Base-by-base conservation (phyloP, 192 early-diverging fungal species). In the Coemansia sp. region DNA sequence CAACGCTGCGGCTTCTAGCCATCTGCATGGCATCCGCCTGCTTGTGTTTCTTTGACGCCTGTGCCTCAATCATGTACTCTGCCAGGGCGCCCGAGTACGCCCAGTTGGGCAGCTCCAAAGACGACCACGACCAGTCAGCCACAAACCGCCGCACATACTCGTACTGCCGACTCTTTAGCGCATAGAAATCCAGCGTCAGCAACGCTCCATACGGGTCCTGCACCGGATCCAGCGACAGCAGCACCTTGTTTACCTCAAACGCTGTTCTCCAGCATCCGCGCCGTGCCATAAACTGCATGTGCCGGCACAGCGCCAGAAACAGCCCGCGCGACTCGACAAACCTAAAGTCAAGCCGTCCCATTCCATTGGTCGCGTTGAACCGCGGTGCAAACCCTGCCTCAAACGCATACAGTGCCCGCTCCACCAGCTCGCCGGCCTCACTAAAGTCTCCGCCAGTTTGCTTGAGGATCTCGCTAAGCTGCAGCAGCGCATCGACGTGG, bases 221-320 rank as follows among this genome's bases (percentile, higher is more conserved):
- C 24, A 64, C 66, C 3, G 90, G 88, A 57, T 92, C 90, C 46
- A 95, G 70, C 55, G 67, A 64, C 51, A 81, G 58, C 29, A 90
- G 71, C 9, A 89, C 68, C 71, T 90, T 97, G 43, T 88, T 83
- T 42, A 93, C 86, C 70, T 95, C 94, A 55, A 93, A 86, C 17
- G 88, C 84, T 18, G 94, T 97, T 30, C 90, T 67, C 94, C 94
- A 97, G 67, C 92, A 94, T 11, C 94, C 93, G 41, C 87, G 78
- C n/a, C 92, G 78, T 19, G 85, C 79, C 55, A 93, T 57, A 56
- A 87, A 92, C 62, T 87, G 83, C 42, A 94, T 84, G 30, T 97
- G 92, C 10, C 89, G 77, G 55, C 87, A 89, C 20, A 97, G 48
- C 1, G 88, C 91, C 50, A 94, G 43, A 52, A 86, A 91, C 59